Conservation (phyloP, 345 rosid genomes). For the Hevea brasiliensis region DNA sequence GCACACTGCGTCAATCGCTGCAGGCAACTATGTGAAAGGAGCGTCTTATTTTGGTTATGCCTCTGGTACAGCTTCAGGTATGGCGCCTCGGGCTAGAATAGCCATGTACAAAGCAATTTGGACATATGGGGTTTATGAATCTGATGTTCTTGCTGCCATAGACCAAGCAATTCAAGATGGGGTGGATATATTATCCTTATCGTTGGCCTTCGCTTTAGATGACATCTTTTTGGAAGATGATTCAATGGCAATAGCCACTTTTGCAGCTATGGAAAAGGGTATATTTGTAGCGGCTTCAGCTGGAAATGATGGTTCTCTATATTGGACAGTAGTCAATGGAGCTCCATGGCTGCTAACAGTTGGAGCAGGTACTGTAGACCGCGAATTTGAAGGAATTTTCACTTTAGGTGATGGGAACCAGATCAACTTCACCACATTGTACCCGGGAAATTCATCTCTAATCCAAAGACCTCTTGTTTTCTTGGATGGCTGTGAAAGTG, state of each 20-base stretch:
- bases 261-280: constrained; percentile 40
- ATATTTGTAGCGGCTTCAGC: constrained; percentile 48
- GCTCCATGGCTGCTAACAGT: constrained; percentile 47
- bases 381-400: constrained; percentile 34
- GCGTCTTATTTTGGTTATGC: constrained; percentile 53
- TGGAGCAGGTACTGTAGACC: constrained; percentile 40
- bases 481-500: constrained; percentile 29
- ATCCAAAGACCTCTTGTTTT: constrained; percentile 35
- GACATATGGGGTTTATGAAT: constrained; percentile 30
- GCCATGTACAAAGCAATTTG: constrained; percentile 46
- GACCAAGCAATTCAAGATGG: constrained; percentile 54
- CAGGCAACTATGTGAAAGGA: constrained; percentile 37
- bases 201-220: constrained; percentile 17
- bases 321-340: constrained; percentile 36
- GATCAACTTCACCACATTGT: constrained; percentile 25
- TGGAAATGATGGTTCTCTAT: constrained; percentile 42
- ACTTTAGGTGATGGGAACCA: constrained; percentile 29
- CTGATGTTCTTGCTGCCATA: constrained; percentile 52
- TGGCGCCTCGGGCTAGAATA: constrained; percentile 42
- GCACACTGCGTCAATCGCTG: constrained; percentile 50
- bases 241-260: constrained; percentile 42
- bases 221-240: constrained; percentile 29
- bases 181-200: constrained; percentile 45
- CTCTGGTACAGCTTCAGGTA: constrained; percentile 33
- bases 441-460: constrained; percentile 15